phyloP scores from a whole-genome alignment of 1,284 basidiomycete genomes.

The Erythrobasidium hasegawianum region DNA sequence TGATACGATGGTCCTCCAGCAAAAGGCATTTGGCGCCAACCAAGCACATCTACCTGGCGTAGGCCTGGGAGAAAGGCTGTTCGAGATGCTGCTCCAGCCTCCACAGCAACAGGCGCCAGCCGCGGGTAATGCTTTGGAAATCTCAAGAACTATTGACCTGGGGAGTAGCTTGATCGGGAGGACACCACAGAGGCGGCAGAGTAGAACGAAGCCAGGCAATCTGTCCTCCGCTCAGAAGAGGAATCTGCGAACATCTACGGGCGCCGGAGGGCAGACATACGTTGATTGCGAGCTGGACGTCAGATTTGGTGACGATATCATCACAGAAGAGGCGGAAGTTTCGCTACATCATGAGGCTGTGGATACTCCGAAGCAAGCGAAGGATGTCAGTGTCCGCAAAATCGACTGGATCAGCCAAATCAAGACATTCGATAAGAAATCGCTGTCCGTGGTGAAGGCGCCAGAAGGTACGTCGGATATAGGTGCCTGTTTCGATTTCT shows the following conservation, averaged over 20 bases:
- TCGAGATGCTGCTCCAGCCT: constrained; percentile 3
- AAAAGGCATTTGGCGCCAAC: not conserved
- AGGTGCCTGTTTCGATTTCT: no score
- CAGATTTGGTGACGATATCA: constrained; percentile 30
- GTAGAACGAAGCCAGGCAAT: not conserved
- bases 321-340: not conserved
- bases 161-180: constrained; percentile 12
- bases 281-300: constrained; percentile 30
- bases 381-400: not conserved
- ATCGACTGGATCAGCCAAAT: not conserved
- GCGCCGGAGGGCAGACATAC: constrained; percentile 12
- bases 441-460: not conserved
- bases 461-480: no score
- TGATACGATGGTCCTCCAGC: not conserved
- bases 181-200: not conserved
- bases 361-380: no score
- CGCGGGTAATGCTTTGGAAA: not conserved
- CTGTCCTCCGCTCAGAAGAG: not conserved
- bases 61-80: constrained; percentile 1
- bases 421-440: not conserved
- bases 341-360: not conserved
- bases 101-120: not conserved
- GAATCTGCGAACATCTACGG: not conserved
- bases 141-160: constrained; percentile 16
- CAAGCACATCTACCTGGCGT: not conserved